Base-by-base conservation (phyloP, 176 grass and related monocot genomes). In the Thalia dealbata region DNA sequence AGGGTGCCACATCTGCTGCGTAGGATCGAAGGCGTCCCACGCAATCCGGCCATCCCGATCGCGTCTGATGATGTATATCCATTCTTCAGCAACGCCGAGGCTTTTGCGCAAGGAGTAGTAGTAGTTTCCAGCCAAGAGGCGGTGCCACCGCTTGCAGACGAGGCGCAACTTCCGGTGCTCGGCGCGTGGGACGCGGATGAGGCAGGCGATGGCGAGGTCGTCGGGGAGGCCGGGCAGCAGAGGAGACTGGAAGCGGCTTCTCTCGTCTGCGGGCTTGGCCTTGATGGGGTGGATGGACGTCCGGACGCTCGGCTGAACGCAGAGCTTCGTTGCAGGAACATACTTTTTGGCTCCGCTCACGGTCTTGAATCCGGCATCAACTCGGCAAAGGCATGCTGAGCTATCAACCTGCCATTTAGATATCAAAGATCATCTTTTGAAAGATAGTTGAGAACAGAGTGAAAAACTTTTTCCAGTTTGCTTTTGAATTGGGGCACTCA, bases 111-210 rank as follows among this genome's bases (percentile, higher is more conserved):
- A 88, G 28, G 45, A 48, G 74, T 96, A 96, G 77, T 89, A 91
- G 84, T 96, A 96, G 64, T 96, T 96, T 73, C 88, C 86, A 9
- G 84, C 77, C 41, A 96, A 75, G 12, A 96, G 84, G 48, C 92
- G 81, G n/a, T 45, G 11, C 92, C 92, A 96, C 50, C 71, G 19
- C 71, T 51, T 91, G 81, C 86, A 89, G 52, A 96, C 92, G 10
- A 96, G 79, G 50, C 79, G 44, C 3, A 96, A 79, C 81, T 83
- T 89, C 55, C 69, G 74, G 42, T 96, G 92, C 0, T 91, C 79
- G 0, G 79, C 86, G 11, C 92, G 60, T 5, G 81, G 88, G 48
- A 91, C 81, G 0, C 86, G 83, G 84, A 91, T 85, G 65, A 96
- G 83, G 41, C 88, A 96, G 0, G 88, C 88, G 0, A 96, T 74